These are phyloP conservation scores for Lunasporangiospora selenospora DNA, from an alignment of 192 early-diverging fungal species.

Conservation along the genomic window DNA sequence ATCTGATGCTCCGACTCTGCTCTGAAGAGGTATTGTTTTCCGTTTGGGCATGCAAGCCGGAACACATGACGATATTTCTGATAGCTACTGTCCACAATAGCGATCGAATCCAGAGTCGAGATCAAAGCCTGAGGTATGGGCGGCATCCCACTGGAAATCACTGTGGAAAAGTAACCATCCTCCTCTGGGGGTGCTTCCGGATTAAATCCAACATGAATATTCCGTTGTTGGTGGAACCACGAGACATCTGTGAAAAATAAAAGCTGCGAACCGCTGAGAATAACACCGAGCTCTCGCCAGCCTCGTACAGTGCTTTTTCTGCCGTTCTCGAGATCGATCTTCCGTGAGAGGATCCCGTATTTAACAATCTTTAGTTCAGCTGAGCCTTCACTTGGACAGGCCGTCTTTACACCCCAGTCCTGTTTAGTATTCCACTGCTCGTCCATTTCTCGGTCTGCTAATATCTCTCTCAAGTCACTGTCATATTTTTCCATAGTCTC, in stretches of 20 bases:
- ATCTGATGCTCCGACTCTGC: constrained; percentile 72
- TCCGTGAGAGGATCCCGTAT: constrained; percentile 73
- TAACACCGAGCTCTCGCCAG: constrained; percentile 80
- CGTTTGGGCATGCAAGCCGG: constrained; percentile 71
- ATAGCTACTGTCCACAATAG: constrained; percentile 72
- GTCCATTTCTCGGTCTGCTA: no score
- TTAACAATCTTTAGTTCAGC: constrained; percentile 61
- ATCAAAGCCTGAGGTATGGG: constrained; percentile 54
- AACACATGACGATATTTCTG: constrained; percentile 85
- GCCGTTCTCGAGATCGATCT: constrained; percentile 72
- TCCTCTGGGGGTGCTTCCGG: constrained; percentile 23
- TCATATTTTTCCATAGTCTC: constrained; percentile 7
- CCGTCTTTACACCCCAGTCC: no score
- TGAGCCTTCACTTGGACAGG: no score
- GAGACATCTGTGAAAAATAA: constrained; percentile 71
- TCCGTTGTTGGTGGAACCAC: constrained; percentile 55
- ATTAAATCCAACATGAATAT: constrained; percentile 16
- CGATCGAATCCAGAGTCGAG: constrained; percentile 69
- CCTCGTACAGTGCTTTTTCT: constrained; percentile 68
- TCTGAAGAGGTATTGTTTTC: constrained; percentile 76
- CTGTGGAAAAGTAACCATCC: constrained; percentile 23
- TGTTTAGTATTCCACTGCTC: no score
- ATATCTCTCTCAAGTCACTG: no score
- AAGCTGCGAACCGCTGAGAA: constrained; percentile 78
- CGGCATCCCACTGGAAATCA: constrained; percentile 10